Percentiles rank a stretch among this genome's conserved stretches.
Evolutionary conservation across 192 early-diverging fungal species (phyloP).

Genomic region (Chytriomyces sp.): DNA sequence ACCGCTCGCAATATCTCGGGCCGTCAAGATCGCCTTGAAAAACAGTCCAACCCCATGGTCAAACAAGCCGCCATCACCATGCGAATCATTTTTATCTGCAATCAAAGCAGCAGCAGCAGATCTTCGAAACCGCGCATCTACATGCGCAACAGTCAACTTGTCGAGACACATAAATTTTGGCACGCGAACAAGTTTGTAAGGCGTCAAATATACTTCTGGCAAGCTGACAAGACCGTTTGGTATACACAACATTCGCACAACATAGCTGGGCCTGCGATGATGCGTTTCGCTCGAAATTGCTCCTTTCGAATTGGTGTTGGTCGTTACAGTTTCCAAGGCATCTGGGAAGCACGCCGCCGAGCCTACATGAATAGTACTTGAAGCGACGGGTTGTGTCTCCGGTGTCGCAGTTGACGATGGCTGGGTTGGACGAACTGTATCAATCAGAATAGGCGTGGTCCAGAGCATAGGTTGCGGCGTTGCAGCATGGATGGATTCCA

Average conservation of each 20-base stretch:
- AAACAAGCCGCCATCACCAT: neutral
- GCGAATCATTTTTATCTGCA: too few relatives aligned
- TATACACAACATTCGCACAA: neutral
- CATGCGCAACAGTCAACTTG: neutral
- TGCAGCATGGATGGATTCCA: neutral
- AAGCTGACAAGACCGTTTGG: neutral
- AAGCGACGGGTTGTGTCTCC: too few relatives aligned
- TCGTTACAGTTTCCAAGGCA: constrained; percentile 1
- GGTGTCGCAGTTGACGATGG: too few relatives aligned
- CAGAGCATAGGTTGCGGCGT: constrained; percentile 3
- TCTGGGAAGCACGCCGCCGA: constrained; percentile 8
- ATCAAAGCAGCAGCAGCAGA: too few relatives aligned
- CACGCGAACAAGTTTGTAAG: neutral
- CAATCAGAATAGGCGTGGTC: constrained; percentile 22
- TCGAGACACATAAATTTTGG: neutral
- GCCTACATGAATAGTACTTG: neutral
- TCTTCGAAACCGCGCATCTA: neutral
- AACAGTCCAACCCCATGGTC: constrained; percentile 1
- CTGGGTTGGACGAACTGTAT: constrained; percentile 1
- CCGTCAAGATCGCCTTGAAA: neutral
- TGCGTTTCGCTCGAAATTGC: neutral
- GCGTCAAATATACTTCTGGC: constrained; percentile 16
- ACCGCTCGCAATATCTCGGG: neutral
- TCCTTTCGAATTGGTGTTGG: neutral
- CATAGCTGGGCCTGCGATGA: constrained; percentile 5